These are phyloP conservation scores for Wickerhamomyces queroliae DNA, from an alignment of 805 yeast genomes.

Conservation along the genomic window DNA sequence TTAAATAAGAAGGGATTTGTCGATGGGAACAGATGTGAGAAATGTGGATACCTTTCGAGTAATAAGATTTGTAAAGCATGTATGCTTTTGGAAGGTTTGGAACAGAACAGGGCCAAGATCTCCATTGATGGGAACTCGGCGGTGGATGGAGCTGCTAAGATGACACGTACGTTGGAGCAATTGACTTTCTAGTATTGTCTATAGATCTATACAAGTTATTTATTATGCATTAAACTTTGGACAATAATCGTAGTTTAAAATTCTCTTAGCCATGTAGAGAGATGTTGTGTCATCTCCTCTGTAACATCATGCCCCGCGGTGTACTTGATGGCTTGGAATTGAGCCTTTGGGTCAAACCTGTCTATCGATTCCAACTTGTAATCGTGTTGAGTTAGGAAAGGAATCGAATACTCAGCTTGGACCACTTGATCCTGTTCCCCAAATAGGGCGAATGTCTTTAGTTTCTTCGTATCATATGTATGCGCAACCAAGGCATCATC, in stretches of 20 bases:
- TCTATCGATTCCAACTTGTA: background rate
- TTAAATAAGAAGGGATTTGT: constrained; percentile 31
- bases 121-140: constrained; percentile 45
- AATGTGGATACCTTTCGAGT: constrained; percentile 88
- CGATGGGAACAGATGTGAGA: constrained; percentile 75
- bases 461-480: constrained; percentile 4
- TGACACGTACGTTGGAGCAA: constrained; percentile 55
- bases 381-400: constrained; percentile 8
- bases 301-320: constrained; percentile 13
- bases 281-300: constrained; percentile 13
- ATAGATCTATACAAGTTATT: background rate
- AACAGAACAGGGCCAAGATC: constrained; percentile 65
- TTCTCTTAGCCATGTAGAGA: constrained; percentile 13
- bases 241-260: constrained; percentile 1
- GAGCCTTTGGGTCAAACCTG: background rate
- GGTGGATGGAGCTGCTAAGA: constrained; percentile 58
- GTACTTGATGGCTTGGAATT: constrained; percentile 12
- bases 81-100: constrained; percentile 76
- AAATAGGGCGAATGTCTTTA: constrained; percentile 15
- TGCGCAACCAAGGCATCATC: constrained; percentile 12
- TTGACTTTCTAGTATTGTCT: constrained; percentile 43
- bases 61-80: constrained; percentile 93
- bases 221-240: background rate
- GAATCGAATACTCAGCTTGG: constrained; percentile 5
- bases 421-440: constrained; percentile 15